Evolutionary conservation across 2,329 filamentous ascomycete genomes (phyloP), one percentile per base, ranked within the genome.

Genomic region (Cladosporium sp.): DNA sequence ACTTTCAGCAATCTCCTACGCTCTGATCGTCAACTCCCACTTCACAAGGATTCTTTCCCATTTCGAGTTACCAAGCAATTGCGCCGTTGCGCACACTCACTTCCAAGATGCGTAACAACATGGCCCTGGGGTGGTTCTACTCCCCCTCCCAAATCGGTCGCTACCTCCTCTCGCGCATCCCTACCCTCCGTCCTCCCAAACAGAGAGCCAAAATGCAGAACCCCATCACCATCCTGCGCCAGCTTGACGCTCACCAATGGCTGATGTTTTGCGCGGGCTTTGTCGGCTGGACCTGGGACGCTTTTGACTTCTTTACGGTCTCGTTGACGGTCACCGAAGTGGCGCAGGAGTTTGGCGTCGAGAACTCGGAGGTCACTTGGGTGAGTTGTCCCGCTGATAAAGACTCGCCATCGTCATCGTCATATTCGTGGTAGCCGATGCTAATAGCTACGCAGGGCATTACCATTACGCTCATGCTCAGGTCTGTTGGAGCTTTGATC

Each of bases 261-360:
- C 2, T 35, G 34, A 11, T 11, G 34, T n/a, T 35, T 2, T 35
- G 41, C 16, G 19, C 9, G 1, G 54, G 52, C 28, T 55, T 58
- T n/a, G 49, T 50, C 6, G 59, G 50, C 9, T 71, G 81, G 79
- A 77, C 77, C 1, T 82, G 79, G 80, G 81, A 84, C 62, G 74
- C 82, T 3, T 85, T 84, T 58, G 83, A 86, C 66, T 85, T 84
- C 70, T 83, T 84, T 66, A 83, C 80, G 43, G 81, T 85, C 22
- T 81, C 79, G 1, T 70, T 85, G 42, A 82, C 80, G 0, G 72
- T 83, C 13, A 76, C 70, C 10, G 72, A 79, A 18, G 70, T 85
- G 11, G 71, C 76, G 34, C 67, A 77, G 49, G 69, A 72, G 1
- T 85, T 85, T 59, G 71, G 68, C 54, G 76, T 73, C 56, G 66